Conservation (phyloP, 2,329 filamentous ascomycete genomes). For the Ceratocystis cubensis region DNA sequence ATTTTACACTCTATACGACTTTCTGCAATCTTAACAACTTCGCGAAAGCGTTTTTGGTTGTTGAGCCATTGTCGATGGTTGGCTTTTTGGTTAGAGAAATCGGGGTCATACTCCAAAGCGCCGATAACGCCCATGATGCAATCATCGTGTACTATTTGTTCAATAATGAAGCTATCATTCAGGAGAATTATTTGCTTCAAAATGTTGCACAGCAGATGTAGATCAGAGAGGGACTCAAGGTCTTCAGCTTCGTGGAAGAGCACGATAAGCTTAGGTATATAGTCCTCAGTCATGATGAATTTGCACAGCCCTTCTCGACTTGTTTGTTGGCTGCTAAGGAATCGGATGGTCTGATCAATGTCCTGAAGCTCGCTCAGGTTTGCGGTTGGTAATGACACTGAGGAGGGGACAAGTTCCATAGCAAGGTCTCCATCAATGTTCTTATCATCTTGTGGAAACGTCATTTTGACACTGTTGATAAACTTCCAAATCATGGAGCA, state of each 20-base stretch:
- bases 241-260: slow-evolving; percentile 83
- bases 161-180: slow-evolving; percentile 90
- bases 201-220: slow-evolving; percentile 91
- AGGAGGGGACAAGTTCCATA: slow-evolving; percentile 52
- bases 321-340: slow-evolving; percentile 57
- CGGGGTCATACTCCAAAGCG: slow-evolving; percentile 92
- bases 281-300: slow-evolving; percentile 72
- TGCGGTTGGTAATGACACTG: slow-evolving; percentile 63
- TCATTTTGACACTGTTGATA: slow-evolving; percentile 68
- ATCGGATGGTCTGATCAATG: slow-evolving; percentile 72
- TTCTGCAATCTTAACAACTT: slow-evolving; percentile 88
- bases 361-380: slow-evolving; percentile 73
- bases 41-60: slow-evolving; percentile 82
- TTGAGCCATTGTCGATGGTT: slow-evolving; percentile 90
- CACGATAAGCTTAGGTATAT: slow-evolving; percentile 75
- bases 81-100: slow-evolving; percentile 94
- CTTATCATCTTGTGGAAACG: slow-evolving; percentile 57
- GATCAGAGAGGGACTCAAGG: slow-evolving; percentile 69
- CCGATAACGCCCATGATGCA: slow-evolving; percentile 86
- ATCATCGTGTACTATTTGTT: slow-evolving; percentile 81
- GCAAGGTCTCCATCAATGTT: slow-evolving; percentile 73
- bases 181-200: slow-evolving; percentile 93
- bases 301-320: slow-evolving; percentile 81
- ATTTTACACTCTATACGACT: slow-evolving; percentile 75
- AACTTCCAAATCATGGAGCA: slow-evolving; percentile 94